Evolutionary conservation across 352 stramenopile genomes (phyloP).

Genomic region (Phytophthora citrophthora): DNA sequence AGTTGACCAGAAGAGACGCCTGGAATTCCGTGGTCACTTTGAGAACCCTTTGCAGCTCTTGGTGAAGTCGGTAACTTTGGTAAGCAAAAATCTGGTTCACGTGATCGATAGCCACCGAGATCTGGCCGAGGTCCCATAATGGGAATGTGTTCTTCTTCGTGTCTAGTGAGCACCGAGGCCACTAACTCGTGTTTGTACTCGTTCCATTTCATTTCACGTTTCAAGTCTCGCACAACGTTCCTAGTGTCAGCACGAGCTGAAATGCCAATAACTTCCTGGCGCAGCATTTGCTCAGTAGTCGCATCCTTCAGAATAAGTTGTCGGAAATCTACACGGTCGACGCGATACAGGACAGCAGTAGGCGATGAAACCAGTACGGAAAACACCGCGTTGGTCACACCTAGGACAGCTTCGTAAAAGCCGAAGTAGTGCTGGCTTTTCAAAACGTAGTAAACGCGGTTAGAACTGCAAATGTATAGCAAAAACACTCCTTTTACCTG

Average conservation of each 20-base stretch:
- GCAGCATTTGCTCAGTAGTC: constrained; percentile 51
- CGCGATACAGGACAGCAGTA: constrained; percentile 60
- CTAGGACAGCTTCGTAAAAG: constrained; percentile 55
- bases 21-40: constrained; percentile 26
- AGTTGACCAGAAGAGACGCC: constrained; percentile 26
- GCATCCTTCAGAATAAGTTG: constrained; percentile 67
- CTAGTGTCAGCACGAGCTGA: constrained; percentile 44
- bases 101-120: constrained; percentile 21
- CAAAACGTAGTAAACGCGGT: neutral
- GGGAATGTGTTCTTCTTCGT: constrained; percentile 44
- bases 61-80: constrained; percentile 22
- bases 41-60: constrained; percentile 11
- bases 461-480: neutral
- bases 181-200: constrained; percentile 63
- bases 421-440: constrained; percentile 69
- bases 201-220: constrained; percentile 49
- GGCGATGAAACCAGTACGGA: constrained; percentile 72
- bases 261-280: constrained; percentile 48
- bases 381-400: constrained; percentile 47
- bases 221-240: constrained; percentile 56
- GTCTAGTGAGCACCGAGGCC: constrained; percentile 36
- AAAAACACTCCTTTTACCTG: constrained; percentile 34
- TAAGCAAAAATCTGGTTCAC: constrained; percentile 29
- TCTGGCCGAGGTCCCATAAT: constrained; percentile 49
- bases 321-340: constrained; percentile 76